Conservation (phyloP, 306 rosid genomes). For the Vigna nakashimae region DNA sequence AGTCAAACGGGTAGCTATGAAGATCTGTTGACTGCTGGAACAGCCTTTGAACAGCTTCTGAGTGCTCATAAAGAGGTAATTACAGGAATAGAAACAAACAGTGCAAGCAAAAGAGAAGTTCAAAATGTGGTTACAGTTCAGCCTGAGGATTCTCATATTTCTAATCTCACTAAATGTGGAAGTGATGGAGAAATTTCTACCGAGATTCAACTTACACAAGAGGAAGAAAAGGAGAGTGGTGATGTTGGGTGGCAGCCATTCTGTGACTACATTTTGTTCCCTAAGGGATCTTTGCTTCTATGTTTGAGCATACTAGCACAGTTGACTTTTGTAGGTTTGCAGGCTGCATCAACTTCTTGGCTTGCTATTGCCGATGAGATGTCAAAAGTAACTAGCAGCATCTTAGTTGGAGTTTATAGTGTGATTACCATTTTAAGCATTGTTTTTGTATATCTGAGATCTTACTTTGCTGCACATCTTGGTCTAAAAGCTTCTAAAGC, state of each 20-base stretch:
- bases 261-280: slow-evolving; percentile 55
- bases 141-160: slow-evolving; percentile 39
- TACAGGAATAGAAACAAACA: slow-evolving; percentile 35
- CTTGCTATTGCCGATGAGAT: slow-evolving; percentile 63
- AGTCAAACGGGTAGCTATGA: slow-evolving; percentile 69
- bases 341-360: slow-evolving; percentile 63
- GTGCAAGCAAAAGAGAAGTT: slow-evolving; percentile 40
- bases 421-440: slow-evolving; percentile 53
- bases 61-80: slow-evolving; percentile 64
- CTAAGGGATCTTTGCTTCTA: slow-evolving; percentile 50
- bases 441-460: slow-evolving; percentile 50
- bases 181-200: slow-evolving; percentile 38
- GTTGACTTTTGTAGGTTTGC: slow-evolving; percentile 51
- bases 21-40: slow-evolving; percentile 59
- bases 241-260: slow-evolving; percentile 69
- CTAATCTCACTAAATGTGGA: slow-evolving; percentile 27
- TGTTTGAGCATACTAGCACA: slow-evolving; percentile 34
- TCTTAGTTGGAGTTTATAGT: slow-evolving; percentile 58
- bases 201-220: slow-evolving; percentile 58
- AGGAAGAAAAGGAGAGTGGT: slow-evolving; percentile 67
- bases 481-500: slow-evolving; percentile 65
- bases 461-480: slow-evolving; percentile 30
- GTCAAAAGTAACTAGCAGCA: slow-evolving; percentile 49
- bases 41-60: slow-evolving; percentile 68
- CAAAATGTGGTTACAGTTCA: slow-evolving; percentile 21